Evolutionary conservation across 371 early-diverging fungal species (phyloP), one percentile per base, ranked within the genome.

Genomic region (Mucor plumbeus): DNA sequence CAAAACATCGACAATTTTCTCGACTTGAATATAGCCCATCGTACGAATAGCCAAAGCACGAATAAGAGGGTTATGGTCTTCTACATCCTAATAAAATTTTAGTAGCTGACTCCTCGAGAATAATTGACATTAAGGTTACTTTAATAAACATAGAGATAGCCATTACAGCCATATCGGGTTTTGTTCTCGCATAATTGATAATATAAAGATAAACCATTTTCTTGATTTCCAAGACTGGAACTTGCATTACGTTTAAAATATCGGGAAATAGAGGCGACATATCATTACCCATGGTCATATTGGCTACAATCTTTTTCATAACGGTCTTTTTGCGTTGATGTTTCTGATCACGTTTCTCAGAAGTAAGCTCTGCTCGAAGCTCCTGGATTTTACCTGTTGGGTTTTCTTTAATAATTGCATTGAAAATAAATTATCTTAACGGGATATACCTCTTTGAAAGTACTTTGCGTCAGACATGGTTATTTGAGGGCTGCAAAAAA

Each of bases 211-310:
- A 93, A 31, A 98, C 95, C 89, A 98, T 92, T 85, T 97, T 98
- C 79, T 98, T 99, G 65, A 84, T 69, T 72, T 82, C 84, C 33
- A 87, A 61, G 35, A 79, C 75, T 7, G 84, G 81, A 1, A 85
- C 85, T 59, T 83, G 80, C 86, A 88, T 85, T 39, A 84, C 84
- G 47, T 79, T 81, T 0, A 88, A 67, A 34, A 88, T 85, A 69
- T 88, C 88, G 19, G 80, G 82, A 64, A 93, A 96, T 50, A 99
- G 85, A 13, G 94, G 87, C 6, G 95, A 93, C 93, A 98, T 96
- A 79, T 99, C 98, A 75, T 96, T 96, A 38, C 99, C 99, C 93
- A 98, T 95, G 10, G 99, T 97, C 97, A 99, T 97, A 73, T 97
- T 97, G 68, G 96, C 97, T 14, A 97, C 94, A 68, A 98, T 94